phyloP scores from a whole-genome alignment of 2,329 filamentous ascomycete genomes.

The Beauveria bassiana region DNA sequence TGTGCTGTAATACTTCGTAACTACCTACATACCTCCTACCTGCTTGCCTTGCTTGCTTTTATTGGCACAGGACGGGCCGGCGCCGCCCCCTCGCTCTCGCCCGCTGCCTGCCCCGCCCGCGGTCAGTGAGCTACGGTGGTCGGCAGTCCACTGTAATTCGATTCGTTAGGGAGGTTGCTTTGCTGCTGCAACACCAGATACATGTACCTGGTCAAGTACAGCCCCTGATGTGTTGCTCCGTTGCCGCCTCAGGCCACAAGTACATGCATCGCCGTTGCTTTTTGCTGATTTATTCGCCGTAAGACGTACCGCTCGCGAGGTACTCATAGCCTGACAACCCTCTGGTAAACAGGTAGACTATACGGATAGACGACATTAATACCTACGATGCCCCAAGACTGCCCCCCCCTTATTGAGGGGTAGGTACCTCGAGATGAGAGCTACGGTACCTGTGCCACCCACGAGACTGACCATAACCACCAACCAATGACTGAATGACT shows the following conservation, averaged over 20 bases:
- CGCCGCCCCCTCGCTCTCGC: constrained; percentile 7
- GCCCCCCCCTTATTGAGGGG: constrained; percentile 2
- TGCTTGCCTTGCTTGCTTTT: background rate
- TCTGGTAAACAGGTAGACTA: background rate
- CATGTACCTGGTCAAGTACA: constrained; percentile 1
- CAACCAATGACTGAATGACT: background rate
- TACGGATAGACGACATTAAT: background rate
- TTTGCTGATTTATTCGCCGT: background rate
- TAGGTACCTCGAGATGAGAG: constrained; percentile 3
- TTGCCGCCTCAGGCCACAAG: background rate
- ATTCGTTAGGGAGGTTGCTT: background rate
- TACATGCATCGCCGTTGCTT: background rate
- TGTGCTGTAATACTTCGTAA: background rate
- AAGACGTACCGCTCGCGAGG: background rate
- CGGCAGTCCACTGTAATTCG: background rate
- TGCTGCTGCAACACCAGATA: background rate
- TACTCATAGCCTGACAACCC: background rate
- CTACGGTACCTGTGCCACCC: constrained; percentile 2
- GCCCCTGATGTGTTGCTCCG: background rate
- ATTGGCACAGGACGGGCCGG: constrained; percentile 8
- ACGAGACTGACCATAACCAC: background rate
- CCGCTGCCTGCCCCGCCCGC: constrained; percentile 8
- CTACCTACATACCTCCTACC: no score
- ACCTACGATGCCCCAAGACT: background rate
- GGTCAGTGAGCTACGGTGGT: background rate